Evolutionary conservation across 2,329 filamentous ascomycete genomes (phyloP), one percentile per base, ranked within the genome.

Genomic region (Lasiodiplodia sp.): DNA sequence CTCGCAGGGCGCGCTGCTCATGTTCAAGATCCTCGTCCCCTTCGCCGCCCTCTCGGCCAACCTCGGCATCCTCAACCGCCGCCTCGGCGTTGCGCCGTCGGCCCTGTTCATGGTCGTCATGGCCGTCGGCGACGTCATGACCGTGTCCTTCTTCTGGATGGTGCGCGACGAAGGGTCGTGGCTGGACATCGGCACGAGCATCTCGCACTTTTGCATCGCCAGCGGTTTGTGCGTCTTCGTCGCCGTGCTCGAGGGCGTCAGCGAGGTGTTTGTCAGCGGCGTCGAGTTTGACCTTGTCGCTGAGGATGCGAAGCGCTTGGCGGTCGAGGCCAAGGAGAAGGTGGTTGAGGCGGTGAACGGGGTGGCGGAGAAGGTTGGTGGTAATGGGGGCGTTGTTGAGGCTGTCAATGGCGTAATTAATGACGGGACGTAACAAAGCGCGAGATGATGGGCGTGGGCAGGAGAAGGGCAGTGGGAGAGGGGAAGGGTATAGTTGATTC

Each of bases 121-220:
- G 88, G 92, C 92, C 0, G 88, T 96, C 64, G 94, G 92, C 70
- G 96, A 99, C 77, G 88, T 97, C 62, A 86, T 98, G 78, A 98
- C 96, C 3, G 85, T 99, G 65, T 93, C 96, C 75, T 99, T 99
- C 84, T 99, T 99, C 82, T 99, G 93, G 89, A 93, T 97, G 74
- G 96, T 99, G 56, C 92, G 92, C 75, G 96, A 99, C 74, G 96
- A 99, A 78, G 96, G 96, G 0, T 96, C 92, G 25, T 99, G 96
- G 96, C 82, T 99, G 69, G 96, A 99, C 78, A 99, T 99, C 77
- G 96, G 96, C 38, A 97, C 93, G 34, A 97, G 93, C 3, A 99
- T 99, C 72, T 97, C 89, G 75, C 94, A 98, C 79, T 99, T 98
- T 80, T 89, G 90, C 70, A 98, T 99, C 81, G 95, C 94, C 21